Evolutionary conservation across 2,329 filamentous ascomycete genomes (phyloP), one percentile per base, ranked within the genome.

Genomic region (Colletotrichum trifolii): DNA sequence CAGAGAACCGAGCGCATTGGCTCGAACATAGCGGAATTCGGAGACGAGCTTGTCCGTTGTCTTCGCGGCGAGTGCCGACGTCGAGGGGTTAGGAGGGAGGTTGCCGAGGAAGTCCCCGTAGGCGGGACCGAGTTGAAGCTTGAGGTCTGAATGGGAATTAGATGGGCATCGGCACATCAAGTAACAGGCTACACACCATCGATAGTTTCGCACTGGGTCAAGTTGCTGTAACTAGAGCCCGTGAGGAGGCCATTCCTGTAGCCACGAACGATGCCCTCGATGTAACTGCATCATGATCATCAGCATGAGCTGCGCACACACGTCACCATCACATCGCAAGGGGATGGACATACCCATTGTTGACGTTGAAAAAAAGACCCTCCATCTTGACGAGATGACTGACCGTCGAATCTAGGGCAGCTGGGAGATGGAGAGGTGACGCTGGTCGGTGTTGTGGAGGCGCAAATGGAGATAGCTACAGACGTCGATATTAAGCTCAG

Each of bases 11-110:
- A 93, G 93, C 35, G 95, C 92, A 76, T 99, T 97, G 68, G 94
- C 94, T 71, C 96, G 93, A 49, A 99, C 86, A 78, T 99, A 99
- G 75, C 94, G 91, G 79, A 99, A 99, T 79, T 99, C 96, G 70
- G 94, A 91, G 69, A 99, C 95, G 69, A 99, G 90, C 84, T 99
- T 99, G 77, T 99, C 96, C 73, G 96, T 97, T 60, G 96, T 96
- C 83, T 96, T 97, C 73, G 92, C 89, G 66, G 96, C 96, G 71
- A 99, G 92, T 70, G 91, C 90, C 69, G 96, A 98, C 43, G 96
- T 99, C 49, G 96, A 98, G 63, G 96, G 95, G 79, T 98, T 98
- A 38, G 96, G 96, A 63, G 96, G 94, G 55, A 99, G 90, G 68
- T 93, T 89, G 70, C 93, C 90, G 71, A 99, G 93, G 81, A 97